These are phyloP conservation scores for Neobulgaria alba DNA, from an alignment of 2,329 filamentous ascomycete genomes.

Conservation along the genomic window DNA sequence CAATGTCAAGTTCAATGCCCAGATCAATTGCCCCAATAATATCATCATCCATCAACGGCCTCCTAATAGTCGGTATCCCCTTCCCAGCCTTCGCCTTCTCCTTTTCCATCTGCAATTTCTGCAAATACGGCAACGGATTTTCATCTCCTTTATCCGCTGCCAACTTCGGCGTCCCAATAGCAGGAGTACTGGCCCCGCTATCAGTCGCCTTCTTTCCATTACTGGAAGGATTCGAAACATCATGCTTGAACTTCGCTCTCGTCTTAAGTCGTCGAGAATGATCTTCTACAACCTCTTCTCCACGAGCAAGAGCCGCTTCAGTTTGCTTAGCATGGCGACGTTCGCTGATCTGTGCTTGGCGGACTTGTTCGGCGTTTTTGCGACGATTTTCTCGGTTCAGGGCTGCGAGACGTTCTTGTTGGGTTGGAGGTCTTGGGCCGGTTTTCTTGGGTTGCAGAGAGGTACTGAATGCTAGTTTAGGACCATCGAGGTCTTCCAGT, in stretches of 20 bases:
- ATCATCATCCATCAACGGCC: slow-evolving; percentile 81
- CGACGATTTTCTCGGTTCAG: slow-evolving; percentile 80
- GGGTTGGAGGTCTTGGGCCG: slow-evolving; percentile 39
- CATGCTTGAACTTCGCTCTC: slow-evolving; percentile 59
- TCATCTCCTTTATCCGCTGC: slow-evolving; percentile 33
- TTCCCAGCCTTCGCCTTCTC: slow-evolving; percentile 43
- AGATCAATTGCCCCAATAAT: slow-evolving; percentile 84
- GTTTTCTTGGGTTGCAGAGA: slow-evolving; percentile 48
- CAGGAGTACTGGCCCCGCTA: slow-evolving; percentile 43
- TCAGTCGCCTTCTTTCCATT: slow-evolving; percentile 36
- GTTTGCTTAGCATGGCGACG: slow-evolving; percentile 52
- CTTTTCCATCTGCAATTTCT: slow-evolving; percentile 29
- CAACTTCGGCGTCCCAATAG: slow-evolving; percentile 36
- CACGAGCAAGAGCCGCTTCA: slow-evolving; percentile 52
- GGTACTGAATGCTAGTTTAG: slow-evolving; percentile 67
- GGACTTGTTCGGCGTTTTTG: slow-evolving; percentile 80
- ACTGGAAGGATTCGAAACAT: slow-evolving; percentile 41
- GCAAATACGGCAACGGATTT: slow-evolving; percentile 40
- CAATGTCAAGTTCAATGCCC: slow-evolving; percentile 74
- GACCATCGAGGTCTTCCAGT: slow-evolving; percentile 54
- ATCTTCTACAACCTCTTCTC: slow-evolving; percentile 52
- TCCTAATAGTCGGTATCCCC: slow-evolving; percentile 58
- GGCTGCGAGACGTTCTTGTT: slow-evolving; percentile 75
- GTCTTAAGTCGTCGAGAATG: slow-evolving; percentile 55
- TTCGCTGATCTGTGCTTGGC: slow-evolving; percentile 81